Evolutionary conservation across 2,329 filamentous ascomycete genomes (phyloP).

Genomic region (Penicillium sp.): DNA sequence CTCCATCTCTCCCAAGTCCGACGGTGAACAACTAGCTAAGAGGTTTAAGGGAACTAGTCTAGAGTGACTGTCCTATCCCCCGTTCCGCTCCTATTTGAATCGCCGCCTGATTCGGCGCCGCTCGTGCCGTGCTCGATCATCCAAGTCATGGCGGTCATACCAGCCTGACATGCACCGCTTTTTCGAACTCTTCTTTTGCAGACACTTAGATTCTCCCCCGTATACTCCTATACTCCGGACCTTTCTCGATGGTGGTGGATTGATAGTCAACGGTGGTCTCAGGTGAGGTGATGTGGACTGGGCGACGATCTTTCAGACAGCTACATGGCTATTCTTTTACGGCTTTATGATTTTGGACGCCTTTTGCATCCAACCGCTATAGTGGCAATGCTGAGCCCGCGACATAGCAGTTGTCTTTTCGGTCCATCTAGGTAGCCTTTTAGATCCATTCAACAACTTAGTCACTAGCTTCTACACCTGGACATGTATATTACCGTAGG

Average conservation of each 20-base stretch:
- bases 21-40: slow-evolving; percentile 60
- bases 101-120: neutral
- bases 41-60: slow-evolving; percentile 60
- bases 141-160: neutral
- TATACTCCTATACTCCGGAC: neutral
- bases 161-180: neutral
- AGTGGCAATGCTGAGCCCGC: neutral
- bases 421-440: neutral
- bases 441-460: neutral
- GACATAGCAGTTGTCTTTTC: neutral
- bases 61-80: slow-evolving; percentile 31
- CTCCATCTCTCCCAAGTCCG: slow-evolving; percentile 42
- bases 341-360: neutral
- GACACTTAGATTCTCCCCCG: neutral
- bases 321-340: neutral
- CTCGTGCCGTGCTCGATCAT: neutral
- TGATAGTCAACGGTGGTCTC: neutral
- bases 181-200: neutral
- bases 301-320: neutral
- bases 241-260: neutral
- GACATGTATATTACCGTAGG: no score
- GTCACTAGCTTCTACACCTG: neutral
- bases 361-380: neutral
- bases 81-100: slow-evolving; percentile 9
- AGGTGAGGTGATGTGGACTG: neutral